These are phyloP conservation scores for Perkinsus marinus DNA, from an alignment of 169 alveolate species.

Conservation along the genomic window DNA sequence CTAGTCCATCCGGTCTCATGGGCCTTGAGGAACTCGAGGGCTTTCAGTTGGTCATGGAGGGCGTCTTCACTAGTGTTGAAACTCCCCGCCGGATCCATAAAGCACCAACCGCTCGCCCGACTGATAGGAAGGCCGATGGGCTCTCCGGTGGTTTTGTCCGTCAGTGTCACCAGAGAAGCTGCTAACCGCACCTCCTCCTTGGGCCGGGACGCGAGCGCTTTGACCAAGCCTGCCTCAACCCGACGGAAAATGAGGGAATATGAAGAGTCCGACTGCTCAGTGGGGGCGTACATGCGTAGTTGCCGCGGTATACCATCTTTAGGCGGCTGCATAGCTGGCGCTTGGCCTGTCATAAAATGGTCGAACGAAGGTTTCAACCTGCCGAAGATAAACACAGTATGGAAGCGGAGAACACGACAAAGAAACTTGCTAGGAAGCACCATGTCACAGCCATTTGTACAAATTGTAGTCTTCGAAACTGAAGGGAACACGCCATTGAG, in stretches of 20 bases:
- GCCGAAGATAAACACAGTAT: background rate
- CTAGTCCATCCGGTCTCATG: background rate
- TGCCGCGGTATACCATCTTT: background rate
- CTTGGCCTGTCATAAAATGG: background rate
- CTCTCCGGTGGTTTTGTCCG: background rate
- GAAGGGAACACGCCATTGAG: background rate
- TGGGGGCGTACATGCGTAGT: background rate
- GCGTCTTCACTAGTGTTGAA: background rate
- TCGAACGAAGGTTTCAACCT: background rate
- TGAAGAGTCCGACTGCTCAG: background rate
- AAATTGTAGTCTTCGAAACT: background rate
- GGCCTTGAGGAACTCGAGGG: background rate
- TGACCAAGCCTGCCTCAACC: background rate
- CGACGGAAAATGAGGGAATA: background rate
- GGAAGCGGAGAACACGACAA: background rate
- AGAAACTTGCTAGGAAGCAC: background rate
- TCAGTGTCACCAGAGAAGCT: background rate
- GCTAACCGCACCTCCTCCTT: background rate
- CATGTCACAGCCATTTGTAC: background rate
- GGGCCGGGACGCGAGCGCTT: background rate
- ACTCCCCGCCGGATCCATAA: background rate
- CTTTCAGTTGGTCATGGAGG: background rate
- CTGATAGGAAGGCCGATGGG: background rate
- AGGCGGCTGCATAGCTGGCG: background rate
- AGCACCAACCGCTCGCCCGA: background rate